phyloP scores from a whole-genome alignment of 768 basidiomycete species.

The Naematelia aurantialba region DNA sequence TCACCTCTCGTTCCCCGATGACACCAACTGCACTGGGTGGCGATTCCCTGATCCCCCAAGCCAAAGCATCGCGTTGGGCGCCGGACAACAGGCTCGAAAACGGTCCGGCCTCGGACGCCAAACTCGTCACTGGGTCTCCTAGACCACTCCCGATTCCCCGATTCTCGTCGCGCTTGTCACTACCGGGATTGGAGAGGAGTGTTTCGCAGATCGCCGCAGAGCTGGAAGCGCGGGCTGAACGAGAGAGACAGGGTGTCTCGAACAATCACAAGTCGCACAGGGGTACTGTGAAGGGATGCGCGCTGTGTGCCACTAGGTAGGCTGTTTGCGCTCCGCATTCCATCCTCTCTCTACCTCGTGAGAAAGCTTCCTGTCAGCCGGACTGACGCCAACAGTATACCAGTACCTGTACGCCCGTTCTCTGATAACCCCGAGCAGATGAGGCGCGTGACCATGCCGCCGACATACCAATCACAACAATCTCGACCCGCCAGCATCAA shows the following conservation, averaged over 20 bases:
- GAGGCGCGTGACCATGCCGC: not conserved
- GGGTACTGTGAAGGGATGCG: conserved; percentile 8
- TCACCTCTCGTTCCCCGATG: not conserved
- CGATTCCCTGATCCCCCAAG: no score
- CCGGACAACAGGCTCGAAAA: no score
- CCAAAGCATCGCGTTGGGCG: no score
- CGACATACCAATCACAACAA: not conserved
- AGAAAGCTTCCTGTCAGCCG: no score
- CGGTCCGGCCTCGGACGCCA: no score
- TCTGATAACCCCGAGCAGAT: not conserved
- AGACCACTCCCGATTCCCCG: not conserved
- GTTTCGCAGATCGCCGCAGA: not conserved
- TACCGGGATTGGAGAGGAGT: not conserved
- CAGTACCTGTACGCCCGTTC: not conserved
- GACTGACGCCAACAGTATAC: not conserved
- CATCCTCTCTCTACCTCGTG: no score
- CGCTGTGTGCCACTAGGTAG: conserved; percentile 3
- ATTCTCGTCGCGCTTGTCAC: not conserved
- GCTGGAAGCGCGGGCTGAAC: not conserved
- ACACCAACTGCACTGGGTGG: no score
- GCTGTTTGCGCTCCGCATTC: no score
- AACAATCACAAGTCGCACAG: not conserved
- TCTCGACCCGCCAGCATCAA: no score
- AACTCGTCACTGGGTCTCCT: not conserved
- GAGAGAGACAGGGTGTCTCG: not conserved